Conservation (phyloP, 176 grass and related monocot species). For the Triticum turgidum region DNA sequence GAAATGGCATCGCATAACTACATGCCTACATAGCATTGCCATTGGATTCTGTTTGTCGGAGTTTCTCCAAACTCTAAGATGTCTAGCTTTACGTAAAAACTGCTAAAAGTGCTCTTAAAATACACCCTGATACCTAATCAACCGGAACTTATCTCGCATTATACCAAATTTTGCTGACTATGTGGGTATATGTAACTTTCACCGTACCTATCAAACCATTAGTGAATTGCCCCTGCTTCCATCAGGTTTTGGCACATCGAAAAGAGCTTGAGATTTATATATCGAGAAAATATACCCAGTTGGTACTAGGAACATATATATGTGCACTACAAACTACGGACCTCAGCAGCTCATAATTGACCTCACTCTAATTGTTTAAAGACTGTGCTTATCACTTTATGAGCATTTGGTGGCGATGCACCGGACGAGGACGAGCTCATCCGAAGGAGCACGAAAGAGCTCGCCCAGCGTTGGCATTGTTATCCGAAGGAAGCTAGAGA, state of each 20-base stretch:
- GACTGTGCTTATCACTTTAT: not conserved
- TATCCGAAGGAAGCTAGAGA: conserved; percentile 19
- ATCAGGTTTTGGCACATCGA: not conserved
- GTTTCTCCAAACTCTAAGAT: not conserved
- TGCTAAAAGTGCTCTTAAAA: not conserved
- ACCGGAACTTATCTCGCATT: not conserved
- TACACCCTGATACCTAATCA: not conserved
- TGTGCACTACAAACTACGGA: conserved; percentile 11
- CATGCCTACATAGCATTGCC: not conserved
- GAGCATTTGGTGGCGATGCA: conserved; percentile 32
- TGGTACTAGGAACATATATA: not conserved
- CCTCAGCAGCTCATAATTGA: conserved; percentile 6
- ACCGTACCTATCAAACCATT: not conserved
- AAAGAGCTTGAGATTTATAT: not conserved
- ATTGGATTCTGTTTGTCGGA: not conserved
- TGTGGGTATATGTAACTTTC: conserved; percentile 2
- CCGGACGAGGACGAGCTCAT: conserved; percentile 33
- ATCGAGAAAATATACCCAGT: not conserved
- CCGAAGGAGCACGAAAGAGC: conserved; percentile 35
- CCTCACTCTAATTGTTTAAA: conserved; percentile 31
- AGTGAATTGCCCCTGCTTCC: not conserved
- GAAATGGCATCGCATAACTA: not conserved
- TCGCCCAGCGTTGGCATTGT: not conserved
- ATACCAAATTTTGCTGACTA: not conserved
- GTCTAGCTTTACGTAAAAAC: not conserved